These are phyloP conservation scores for Phanerodontia chrysosporium DNA, from an alignment of 768 basidiomycete genomes.

Conservation along the genomic window DNA sequence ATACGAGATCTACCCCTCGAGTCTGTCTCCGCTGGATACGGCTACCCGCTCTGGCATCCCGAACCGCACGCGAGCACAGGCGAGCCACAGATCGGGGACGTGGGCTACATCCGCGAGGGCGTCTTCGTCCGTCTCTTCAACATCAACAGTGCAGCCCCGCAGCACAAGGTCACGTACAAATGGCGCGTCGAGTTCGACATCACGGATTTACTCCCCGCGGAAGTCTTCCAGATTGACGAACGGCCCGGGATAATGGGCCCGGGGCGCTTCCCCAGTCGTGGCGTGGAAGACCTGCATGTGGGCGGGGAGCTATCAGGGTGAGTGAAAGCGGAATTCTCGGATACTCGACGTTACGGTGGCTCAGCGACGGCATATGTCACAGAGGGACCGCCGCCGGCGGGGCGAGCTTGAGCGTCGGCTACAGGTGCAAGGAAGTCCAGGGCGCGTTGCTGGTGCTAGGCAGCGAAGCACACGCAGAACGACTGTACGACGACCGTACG, in stretches of 20 bases:
- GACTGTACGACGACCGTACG: background rate
- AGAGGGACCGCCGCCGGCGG: background rate
- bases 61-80: background rate
- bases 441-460: background rate
- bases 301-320: too few species aligned
- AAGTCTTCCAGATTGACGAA: background rate
- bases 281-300: background rate
- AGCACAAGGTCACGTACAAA: background rate
- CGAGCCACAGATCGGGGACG: conserved; percentile 2
- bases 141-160: background rate
- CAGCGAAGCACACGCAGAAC: background rate
- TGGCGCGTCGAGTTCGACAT: background rate
- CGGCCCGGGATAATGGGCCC: background rate
- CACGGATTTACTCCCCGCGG: background rate
- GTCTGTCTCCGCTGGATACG: background rate
- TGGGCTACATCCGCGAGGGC: conserved; percentile 6
- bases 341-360: too few species aligned
- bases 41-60: conserved; percentile 2
- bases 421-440: background rate
- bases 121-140: conserved; percentile 9
- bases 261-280: background rate
- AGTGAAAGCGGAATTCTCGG: too few species aligned
- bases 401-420: background rate
- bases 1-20: too few species aligned
- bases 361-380: background rate